phyloP scores from a whole-genome alignment of 2,329 filamentous ascomycete species.

The Cladosporium phlei region DNA sequence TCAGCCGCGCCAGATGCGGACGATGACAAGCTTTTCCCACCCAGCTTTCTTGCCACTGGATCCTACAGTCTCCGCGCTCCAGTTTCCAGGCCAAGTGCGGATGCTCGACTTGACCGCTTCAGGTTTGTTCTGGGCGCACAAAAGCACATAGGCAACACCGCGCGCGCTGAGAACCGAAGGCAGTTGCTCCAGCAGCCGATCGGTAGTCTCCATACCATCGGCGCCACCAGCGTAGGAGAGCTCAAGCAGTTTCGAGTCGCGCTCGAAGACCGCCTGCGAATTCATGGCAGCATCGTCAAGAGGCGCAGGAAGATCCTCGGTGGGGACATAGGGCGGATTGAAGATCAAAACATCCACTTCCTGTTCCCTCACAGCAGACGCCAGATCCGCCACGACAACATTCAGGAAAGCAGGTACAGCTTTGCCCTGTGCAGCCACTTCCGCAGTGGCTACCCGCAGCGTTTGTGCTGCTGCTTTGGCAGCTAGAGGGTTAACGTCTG shows the following conservation, averaged over 20 bases:
- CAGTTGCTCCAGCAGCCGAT: conserved; percentile 67
- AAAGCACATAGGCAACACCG: conserved; percentile 81
- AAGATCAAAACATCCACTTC: conserved; percentile 82
- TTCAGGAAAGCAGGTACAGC: conserved; percentile 45
- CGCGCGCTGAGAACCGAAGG: conserved; percentile 57
- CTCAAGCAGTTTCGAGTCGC: conserved; percentile 76
- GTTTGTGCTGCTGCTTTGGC: conserved; percentile 72
- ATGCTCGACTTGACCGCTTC: conserved; percentile 64
- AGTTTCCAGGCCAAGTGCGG: conserved; percentile 53
- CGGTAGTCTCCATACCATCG: conserved; percentile 92
- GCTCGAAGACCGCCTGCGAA: conserved; percentile 54
- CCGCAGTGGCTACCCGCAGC: conserved; percentile 48
- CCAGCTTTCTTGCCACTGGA: conserved; percentile 81
- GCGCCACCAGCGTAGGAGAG: conserved; percentile 83
- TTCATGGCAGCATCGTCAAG: conserved; percentile 12
- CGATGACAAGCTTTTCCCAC: conserved; percentile 88
- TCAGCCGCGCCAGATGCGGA: conserved; percentile 68
- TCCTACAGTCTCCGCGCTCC: conserved; percentile 74
- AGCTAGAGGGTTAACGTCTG: conserved; percentile 82
- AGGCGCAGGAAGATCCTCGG: conserved; percentile 60
- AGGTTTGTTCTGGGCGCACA: conserved; percentile 88
- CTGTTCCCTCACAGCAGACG: conserved; percentile 53
- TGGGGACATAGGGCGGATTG: conserved; percentile 96
- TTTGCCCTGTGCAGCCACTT: conserved; percentile 14
- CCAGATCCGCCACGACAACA: conserved; percentile 66